phyloP scores from a whole-genome alignment of 208 protist genomes.

The Leishmania tarentolae region DNA sequence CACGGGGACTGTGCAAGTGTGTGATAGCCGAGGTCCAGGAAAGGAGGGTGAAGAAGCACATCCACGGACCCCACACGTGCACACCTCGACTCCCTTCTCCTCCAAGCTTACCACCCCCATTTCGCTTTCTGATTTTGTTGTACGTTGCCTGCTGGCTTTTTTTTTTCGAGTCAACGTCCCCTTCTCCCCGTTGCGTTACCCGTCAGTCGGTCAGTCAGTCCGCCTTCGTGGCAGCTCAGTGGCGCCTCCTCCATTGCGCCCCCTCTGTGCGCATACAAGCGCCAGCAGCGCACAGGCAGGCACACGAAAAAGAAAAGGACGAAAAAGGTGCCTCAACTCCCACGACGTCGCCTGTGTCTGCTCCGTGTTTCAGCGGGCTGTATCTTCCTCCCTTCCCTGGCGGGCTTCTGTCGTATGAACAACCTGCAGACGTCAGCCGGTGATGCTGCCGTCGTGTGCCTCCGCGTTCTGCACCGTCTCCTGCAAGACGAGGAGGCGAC shows the following conservation, averaged over 20 bases:
- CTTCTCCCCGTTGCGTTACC: not conserved
- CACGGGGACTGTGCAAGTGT: not conserved
- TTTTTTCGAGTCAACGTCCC: not conserved
- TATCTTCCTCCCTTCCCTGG: constrained; percentile 3
- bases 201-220: not conserved
- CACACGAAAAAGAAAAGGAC: not conserved
- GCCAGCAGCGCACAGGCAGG: not conserved
- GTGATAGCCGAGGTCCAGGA: not conserved
- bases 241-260: not conserved
- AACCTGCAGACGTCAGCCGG: constrained; percentile 5
- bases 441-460: constrained; percentile 32
- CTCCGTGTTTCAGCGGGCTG: not conserved
- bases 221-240: not conserved
- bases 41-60: not conserved
- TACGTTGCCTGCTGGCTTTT: not conserved
- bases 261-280: not conserved
- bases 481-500: constrained; percentile 59
- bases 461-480: constrained; percentile 61
- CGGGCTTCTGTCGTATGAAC: constrained; percentile 6
- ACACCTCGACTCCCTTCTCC: not conserved
- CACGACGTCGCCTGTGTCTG: not conserved
- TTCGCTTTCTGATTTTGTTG: not conserved
- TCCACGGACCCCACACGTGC: not conserved
- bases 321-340: not conserved
- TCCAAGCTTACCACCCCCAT: not conserved